A percentile compares a stretch with the other conserved stretches of the same genome.
phyloP scores from a whole-genome alignment of 331 rosid genomes.

The Acacia concinna region DNA sequence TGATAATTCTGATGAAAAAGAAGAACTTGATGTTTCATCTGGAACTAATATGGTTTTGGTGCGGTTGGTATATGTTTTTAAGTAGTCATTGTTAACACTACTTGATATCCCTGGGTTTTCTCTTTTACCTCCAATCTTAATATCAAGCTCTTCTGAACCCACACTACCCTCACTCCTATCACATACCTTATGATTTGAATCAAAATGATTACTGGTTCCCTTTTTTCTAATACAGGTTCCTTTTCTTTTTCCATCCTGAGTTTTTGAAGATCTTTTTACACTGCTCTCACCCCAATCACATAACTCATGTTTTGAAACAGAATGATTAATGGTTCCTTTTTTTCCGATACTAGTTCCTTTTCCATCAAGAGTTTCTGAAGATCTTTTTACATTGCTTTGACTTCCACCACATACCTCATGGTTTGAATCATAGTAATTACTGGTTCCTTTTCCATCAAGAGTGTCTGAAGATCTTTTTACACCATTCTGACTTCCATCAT shows the following conservation, averaged over 20 bases:
- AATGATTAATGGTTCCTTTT: constrained; percentile 1
- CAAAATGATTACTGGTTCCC: constrained; percentile 4
- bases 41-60: constrained; percentile 19
- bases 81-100: constrained; percentile 22
- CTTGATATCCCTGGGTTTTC: constrained; percentile 6
- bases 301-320: constrained; percentile 1
- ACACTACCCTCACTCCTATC: constrained; percentile 32
- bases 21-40: constrained; percentile 28
- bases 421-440: constrained; percentile 10
- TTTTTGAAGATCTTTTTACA: constrained; percentile 10
- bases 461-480: constrained; percentile 3
- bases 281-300: constrained; percentile 27
- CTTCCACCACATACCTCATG: constrained; percentile 14
- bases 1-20: constrained; percentile 39
- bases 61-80: constrained; percentile 15
- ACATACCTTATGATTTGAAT: not conserved
- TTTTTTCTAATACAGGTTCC: too few species aligned
- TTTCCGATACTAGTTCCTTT: not conserved
- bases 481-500: constrained; percentile 30
- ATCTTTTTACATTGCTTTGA: constrained; percentile 24
- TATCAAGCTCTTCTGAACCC: constrained; percentile 16
- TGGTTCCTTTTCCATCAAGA: not conserved
- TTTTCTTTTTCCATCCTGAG: not conserved
- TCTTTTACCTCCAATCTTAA: constrained; percentile 18
- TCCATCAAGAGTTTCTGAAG: constrained; percentile 22